Evolutionary conservation across 2,329 filamentous ascomycete species (phyloP), one percentile per base, ranked within the genome.

Genomic region (Xylariaceae sp.): DNA sequence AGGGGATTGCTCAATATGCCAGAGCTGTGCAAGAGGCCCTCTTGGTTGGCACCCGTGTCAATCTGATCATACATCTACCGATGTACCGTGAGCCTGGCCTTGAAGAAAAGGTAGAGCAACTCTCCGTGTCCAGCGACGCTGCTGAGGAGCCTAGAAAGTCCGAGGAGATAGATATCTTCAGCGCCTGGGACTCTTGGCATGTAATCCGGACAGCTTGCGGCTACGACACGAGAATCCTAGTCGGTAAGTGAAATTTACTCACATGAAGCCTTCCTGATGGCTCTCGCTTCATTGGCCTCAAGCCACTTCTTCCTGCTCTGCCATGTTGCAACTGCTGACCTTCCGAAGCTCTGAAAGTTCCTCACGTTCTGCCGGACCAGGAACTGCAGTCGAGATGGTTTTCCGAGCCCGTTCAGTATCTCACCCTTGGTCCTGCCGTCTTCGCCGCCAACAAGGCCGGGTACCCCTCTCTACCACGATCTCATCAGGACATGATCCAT

Each of bases 131-230:
- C 27, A 54, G 68, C 10, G 66, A 75, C 36, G 66, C 66, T 22
- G 53, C 53, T 14, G 58, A 58, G 5, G 52, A 62, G 10, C 53
- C 68, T 1, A 64, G 68, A 11, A 57, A 74, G 18, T 75, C 80
- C 15, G 70, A 74, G 31, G 77, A 82, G 18, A 72, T 85, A 52
- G 86, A 92, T 61, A 68, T 87, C 1, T 94, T 89, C 68, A 85
- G 85, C 46, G 79, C 85, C 2, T 99, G 95, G 95, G 91, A 97
- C 69, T 86, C 87, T 1, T 99, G 94, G 94, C 86, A 99, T 66
- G 77, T 86, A 18, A 87, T 99, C 62, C 81, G 94, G 46, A 86
- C 85, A 46, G 75, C 90, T 49, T 96, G 90, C 78, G 87, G 85
- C 71, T 97, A 99, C 70, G 86, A 86, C 68, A 72, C 79, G 49